Percentiles rank a stretch among this genome's conserved stretches.
These are phyloP conservation scores for Penium margaritaceum DNA, from an alignment of 139 green algal species.

Conservation along the genomic window DNA sequence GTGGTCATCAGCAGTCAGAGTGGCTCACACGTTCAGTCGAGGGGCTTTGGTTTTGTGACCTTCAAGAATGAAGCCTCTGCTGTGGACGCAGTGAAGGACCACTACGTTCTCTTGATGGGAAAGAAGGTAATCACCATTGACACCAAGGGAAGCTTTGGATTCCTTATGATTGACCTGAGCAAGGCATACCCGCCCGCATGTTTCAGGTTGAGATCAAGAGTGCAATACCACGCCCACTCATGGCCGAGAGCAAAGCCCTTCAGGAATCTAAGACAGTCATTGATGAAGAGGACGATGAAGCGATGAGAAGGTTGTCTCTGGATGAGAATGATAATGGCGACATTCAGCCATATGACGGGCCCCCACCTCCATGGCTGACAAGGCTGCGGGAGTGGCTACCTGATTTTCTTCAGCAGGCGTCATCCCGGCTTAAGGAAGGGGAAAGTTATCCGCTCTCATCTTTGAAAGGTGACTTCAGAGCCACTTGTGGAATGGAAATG, in stretches of 20 bases:
- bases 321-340: too few species aligned
- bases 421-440: constrained; percentile 25
- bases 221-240: constrained; percentile 32
- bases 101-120: constrained; percentile 36
- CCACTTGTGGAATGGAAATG: constrained; percentile 37
- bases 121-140: constrained; percentile 46
- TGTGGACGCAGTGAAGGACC: constrained; percentile 25
- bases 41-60: constrained; percentile 46
- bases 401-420: constrained; percentile 22
- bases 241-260: too few species aligned
- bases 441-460: constrained; percentile 41
- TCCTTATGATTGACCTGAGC: too few species aligned
- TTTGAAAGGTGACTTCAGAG: constrained; percentile 42
- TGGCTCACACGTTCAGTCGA: constrained; percentile 25
- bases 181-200: too few species aligned
- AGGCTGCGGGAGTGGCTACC: constrained; percentile 38
- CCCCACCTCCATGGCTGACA: constrained; percentile 16
- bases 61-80: constrained; percentile 41
- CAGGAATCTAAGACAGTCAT: too few species aligned
- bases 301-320: too few species aligned
- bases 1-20: constrained; percentile 40
- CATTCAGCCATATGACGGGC: constrained; percentile 17
- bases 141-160: too few species aligned
- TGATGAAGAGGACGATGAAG: too few species aligned
- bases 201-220: constrained; percentile 39